Conservation (phyloP, 495 filamentous ascomycete genomes). For the Aspergillus ellipticus region DNA sequence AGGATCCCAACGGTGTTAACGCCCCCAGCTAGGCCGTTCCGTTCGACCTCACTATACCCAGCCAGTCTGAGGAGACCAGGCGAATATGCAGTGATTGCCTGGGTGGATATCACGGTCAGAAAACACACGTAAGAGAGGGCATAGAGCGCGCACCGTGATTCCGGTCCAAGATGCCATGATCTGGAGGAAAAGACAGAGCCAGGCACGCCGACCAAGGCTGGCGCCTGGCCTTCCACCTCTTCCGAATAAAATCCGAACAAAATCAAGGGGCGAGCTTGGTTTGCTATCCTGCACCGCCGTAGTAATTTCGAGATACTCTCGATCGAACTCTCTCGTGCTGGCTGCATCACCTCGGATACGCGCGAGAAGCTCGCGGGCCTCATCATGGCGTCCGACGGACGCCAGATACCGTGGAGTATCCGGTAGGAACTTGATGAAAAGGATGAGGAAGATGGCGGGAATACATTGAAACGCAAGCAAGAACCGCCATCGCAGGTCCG, state of each 20-base stretch:
- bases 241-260: constrained; percentile 33
- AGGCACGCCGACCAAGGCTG: constrained; percentile 42
- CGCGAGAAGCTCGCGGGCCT: constrained; percentile 33
- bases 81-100: constrained; percentile 43
- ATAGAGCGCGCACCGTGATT: constrained; percentile 39
- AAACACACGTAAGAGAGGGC: constrained; percentile 9
- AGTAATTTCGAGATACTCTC: constrained; percentile 41
- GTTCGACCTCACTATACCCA: constrained; percentile 40
- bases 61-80: constrained; percentile 40
- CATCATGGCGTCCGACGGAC: constrained; percentile 36
- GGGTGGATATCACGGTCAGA: constrained; percentile 8
- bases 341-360: constrained; percentile 21
- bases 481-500: constrained; percentile 52
- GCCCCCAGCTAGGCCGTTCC: constrained; percentile 49
- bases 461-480: constrained; percentile 53
- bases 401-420: constrained; percentile 46
- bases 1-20: constrained; percentile 53
- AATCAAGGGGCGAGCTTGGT: constrained; percentile 36
- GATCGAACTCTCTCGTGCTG: constrained; percentile 28
- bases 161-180: constrained; percentile 53
- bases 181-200: constrained; percentile 50
- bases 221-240: constrained; percentile 24
- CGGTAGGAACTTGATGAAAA: constrained; percentile 47
- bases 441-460: constrained; percentile 48
- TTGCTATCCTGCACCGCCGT: constrained; percentile 29